Percentiles rank a stretch among this genome's conserved stretches.
Conservation (phyloP, 148 eudicot genomes). For the Vaccinium darrowii region DNA sequence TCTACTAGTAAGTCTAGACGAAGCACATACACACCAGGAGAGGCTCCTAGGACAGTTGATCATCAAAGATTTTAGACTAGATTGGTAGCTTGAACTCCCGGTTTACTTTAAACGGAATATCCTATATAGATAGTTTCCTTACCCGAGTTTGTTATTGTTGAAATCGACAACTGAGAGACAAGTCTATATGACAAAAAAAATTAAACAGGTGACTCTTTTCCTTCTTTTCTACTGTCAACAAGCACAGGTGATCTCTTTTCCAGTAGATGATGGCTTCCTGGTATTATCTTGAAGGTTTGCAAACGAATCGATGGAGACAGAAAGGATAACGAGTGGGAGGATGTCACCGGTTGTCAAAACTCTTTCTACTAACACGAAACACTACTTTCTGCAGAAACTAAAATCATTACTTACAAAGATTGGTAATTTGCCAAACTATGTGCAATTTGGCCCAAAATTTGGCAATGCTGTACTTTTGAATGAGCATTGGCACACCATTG, state of each 20-base stretch:
- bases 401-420: neutral
- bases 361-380: neutral
- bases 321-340: neutral
- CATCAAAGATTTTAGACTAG: neutral
- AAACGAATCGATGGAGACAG: neutral
- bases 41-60: neutral
- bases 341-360: neutral
- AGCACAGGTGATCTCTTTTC: neutral
- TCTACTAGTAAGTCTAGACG: too few relatives aligned
- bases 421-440: too few relatives aligned
- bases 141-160: neutral
- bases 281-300: neutral
- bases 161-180: neutral
- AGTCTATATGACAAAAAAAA: neutral
- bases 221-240: too few relatives aligned
- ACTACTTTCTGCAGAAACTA: neutral
- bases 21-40: neutral
- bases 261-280: neutral
- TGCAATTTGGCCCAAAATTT: too few relatives aligned
- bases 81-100: neutral
- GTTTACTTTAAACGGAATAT: neutral
- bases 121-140: neutral
- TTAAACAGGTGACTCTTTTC: neutral
- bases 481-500: too few relatives aligned
- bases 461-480: too few relatives aligned